These are phyloP conservation scores for Pichia deserticola DNA, from an alignment of 805 yeast species.

Conservation along the genomic window DNA sequence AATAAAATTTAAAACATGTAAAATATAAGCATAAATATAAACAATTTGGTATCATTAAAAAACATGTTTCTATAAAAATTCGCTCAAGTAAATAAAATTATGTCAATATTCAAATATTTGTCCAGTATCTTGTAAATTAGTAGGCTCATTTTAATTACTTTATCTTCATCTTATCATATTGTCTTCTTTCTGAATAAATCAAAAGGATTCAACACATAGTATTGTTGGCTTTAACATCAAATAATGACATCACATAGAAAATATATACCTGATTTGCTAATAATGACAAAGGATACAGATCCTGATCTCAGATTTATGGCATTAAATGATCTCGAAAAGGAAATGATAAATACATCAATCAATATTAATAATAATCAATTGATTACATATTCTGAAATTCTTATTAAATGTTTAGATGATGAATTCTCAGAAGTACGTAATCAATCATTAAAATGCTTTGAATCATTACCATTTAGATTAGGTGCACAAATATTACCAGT, in stretches of 20 bases:
- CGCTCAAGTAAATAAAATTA: too few relatives aligned
- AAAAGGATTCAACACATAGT: too few relatives aligned
- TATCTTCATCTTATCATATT: too few relatives aligned
- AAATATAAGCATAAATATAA: too few relatives aligned
- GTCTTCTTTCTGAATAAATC: too few relatives aligned
- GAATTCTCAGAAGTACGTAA: conserved; percentile 65
- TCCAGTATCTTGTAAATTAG: too few relatives aligned
- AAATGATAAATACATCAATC: conserved; percentile 26
- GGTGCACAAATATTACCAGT: conserved; percentile 26
- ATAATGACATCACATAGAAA: conserved; percentile 8
- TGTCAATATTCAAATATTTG: too few relatives aligned
- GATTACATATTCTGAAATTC: conserved; percentile 22
- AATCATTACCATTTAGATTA: conserved; percentile 28
- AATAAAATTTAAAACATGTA: too few relatives aligned
- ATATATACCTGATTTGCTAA: conserved; percentile 26
- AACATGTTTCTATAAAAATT: too few relatives aligned
- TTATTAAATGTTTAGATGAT: conserved; percentile 40
- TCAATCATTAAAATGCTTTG: conserved; percentile 55
- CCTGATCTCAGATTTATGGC: conserved; percentile 86
- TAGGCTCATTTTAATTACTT: too few relatives aligned
- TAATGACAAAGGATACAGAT: conserved; percentile 56
- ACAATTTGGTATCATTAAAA: too few relatives aligned
- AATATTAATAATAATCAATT: conserved; percentile 29
- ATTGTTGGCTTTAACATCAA: background rate
- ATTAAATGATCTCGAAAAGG: conserved; percentile 58